These are phyloP conservation scores for Penicillium robsamsonii DNA, from an alignment of 495 filamentous ascomycete species.

Conservation along the genomic window DNA sequence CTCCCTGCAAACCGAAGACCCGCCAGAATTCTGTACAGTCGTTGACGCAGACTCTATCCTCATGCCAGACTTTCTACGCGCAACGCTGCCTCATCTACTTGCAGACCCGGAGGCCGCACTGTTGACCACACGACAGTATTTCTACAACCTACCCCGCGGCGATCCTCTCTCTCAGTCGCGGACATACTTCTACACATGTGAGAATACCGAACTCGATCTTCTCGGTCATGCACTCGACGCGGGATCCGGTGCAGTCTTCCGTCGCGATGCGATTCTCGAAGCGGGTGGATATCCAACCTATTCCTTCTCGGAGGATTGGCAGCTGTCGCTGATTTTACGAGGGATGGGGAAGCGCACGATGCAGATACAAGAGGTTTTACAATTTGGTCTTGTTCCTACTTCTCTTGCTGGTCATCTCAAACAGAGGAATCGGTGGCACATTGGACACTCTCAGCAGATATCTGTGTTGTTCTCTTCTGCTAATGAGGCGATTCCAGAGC, in stretches of 20 bases:
- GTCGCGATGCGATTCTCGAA: conserved; percentile 41
- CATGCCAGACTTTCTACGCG: conserved; percentile 47
- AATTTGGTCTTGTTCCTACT: conserved; percentile 52
- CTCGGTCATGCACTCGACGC: conserved; percentile 32
- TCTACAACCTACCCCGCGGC: conserved; percentile 49
- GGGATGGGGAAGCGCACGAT: conserved; percentile 44
- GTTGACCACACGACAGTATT: conserved; percentile 41
- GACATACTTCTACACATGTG: conserved; percentile 41
- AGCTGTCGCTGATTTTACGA: conserved; percentile 45
- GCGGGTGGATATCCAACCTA: conserved; percentile 50
- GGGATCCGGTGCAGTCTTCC: conserved; percentile 51
- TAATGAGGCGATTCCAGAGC: conserved; percentile 13
- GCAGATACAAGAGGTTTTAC: conserved; percentile 48
- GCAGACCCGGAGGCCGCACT: conserved; percentile 30
- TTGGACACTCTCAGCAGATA: conserved; percentile 39
- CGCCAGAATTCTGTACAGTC: conserved; percentile 41
- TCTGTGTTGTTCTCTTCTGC: conserved; percentile 17
- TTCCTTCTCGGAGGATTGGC: conserved; percentile 52
- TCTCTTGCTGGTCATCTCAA: conserved; percentile 48
- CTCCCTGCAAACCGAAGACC: conserved; percentile 36
- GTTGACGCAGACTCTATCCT: conserved; percentile 49
- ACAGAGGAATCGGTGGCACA: conserved; percentile 49
- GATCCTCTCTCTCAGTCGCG: conserved; percentile 51
- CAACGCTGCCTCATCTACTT: conserved; percentile 50
- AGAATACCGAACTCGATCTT: conserved; percentile 31